Percentiles rank a stretch among this genome's conserved stretches.
These are phyloP conservation scores for Suhomyces choctaworum DNA, from an alignment of 1,139 yeast genomes.

Conservation along the genomic window DNA sequence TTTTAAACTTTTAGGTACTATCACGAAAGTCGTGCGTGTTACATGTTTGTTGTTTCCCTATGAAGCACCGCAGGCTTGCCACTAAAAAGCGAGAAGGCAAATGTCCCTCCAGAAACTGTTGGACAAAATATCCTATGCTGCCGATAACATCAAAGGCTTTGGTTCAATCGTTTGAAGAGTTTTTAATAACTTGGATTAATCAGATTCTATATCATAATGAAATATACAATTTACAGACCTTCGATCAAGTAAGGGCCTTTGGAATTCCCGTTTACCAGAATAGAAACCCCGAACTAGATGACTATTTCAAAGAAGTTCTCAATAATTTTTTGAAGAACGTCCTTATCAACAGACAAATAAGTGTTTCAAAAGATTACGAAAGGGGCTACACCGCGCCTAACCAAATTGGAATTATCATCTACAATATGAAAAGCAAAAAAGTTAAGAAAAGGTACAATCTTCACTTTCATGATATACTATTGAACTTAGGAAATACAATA, in stretches of 20 bases:
- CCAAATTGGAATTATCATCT: conserved; percentile 28
- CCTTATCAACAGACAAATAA: conserved; percentile 5
- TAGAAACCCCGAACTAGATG: conserved; percentile 45
- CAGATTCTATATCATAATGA: conserved; percentile 47
- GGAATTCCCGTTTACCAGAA: conserved; percentile 39
- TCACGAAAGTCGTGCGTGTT: too few relatives aligned
- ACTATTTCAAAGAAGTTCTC: conserved; percentile 36
- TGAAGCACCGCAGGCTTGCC: too few relatives aligned
- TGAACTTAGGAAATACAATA: conserved; percentile 20
- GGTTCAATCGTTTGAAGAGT: conserved; percentile 38
- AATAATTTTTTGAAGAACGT: conserved; percentile 23
- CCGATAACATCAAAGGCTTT: conserved; percentile 31
- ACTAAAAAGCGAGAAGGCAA: too few relatives aligned
- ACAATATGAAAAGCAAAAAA: conserved; percentile 21
- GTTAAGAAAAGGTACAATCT: conserved; percentile 29
- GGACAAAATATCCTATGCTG: neutral
- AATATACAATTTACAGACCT: conserved; percentile 46
- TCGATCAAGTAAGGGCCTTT: conserved; percentile 38
- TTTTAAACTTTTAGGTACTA: too few relatives aligned
- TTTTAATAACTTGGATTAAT: conserved; percentile 43
- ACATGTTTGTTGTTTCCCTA: too few relatives aligned
- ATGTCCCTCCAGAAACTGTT: too few relatives aligned
- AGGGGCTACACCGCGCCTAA: conserved; percentile 16
- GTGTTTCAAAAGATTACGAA: neutral
- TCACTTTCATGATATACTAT: conserved; percentile 29